Evolutionary conservation across 441 rosid species (phyloP).

Genomic region (Aleurites moluccanus): DNA sequence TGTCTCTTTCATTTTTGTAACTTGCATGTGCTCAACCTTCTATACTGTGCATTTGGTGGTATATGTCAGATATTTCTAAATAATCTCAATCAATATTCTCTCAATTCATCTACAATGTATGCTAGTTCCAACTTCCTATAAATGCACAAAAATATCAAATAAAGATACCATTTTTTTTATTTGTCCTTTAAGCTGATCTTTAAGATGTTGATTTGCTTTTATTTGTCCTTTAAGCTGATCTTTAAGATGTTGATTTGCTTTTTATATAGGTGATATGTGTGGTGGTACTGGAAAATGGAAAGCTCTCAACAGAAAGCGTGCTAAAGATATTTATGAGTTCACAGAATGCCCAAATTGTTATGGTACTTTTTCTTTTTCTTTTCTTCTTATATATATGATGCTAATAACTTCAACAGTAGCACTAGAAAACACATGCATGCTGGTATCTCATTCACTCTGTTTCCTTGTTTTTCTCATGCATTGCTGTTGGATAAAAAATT

Average conservation of each 20-base stretch:
- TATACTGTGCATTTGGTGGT: background rate
- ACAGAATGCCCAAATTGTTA: constrained; percentile 87
- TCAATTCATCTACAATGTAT: background rate
- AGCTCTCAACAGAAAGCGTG: constrained; percentile 91
- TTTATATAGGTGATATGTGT: constrained; percentile 87
- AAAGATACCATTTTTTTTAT: background rate
- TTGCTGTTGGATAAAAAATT: background rate
- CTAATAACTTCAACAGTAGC: constrained; percentile 2
- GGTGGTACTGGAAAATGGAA: constrained; percentile 99
- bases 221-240: background rate
- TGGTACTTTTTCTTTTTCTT: constrained; percentile 35
- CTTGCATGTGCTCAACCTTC: constrained; percentile 5
- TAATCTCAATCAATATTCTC: background rate
- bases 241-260: constrained; percentile 24
- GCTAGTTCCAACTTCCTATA: background rate
- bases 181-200: background rate
- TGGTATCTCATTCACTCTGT: background rate
- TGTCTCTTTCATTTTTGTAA: background rate
- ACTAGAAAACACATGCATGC: background rate
- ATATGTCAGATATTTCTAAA: background rate
- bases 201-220: constrained; percentile 27
- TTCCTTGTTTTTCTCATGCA: background rate
- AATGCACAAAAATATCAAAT: background rate
- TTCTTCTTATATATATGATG: background rate
- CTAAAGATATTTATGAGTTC: constrained; percentile 83